These are phyloP conservation scores for Coccomyxa sp. DNA, from an alignment of 139 green algal species.

Conservation along the genomic window DNA sequence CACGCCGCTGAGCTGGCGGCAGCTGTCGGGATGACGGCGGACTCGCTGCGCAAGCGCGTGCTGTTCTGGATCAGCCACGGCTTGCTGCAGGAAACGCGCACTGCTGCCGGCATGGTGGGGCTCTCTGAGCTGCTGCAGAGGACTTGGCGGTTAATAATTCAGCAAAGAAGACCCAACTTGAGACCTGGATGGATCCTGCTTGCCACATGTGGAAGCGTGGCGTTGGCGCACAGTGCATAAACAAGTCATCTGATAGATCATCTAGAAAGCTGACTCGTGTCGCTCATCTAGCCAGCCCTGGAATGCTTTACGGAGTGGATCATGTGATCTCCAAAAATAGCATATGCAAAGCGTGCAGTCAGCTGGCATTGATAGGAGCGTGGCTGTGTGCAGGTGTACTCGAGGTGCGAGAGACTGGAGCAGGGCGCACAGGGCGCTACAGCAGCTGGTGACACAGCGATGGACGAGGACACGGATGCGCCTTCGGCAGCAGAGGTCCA, in stretches of 20 bases:
- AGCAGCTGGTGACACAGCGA: background rate
- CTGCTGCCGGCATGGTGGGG: background rate
- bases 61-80: conserved; percentile 90
- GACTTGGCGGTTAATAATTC: too few species aligned
- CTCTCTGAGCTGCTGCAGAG: too few species aligned
- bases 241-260: too few species aligned
- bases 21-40: conserved; percentile 42
- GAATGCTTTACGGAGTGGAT: background rate
- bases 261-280: too few species aligned
- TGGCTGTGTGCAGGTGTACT: conserved; percentile 17
- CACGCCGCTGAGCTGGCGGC: conserved; percentile 42
- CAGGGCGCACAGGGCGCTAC: background rate
- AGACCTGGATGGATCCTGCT: too few species aligned
- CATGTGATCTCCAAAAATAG: too few species aligned
- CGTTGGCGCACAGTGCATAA: too few species aligned
- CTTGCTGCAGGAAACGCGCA: background rate
- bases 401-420: conserved; percentile 7
- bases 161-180: too few species aligned
- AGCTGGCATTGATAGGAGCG: too few species aligned
- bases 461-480: background rate
- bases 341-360: too few species aligned
- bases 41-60: conserved; percentile 52
- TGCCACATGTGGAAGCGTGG: too few species aligned
- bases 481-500: background rate
- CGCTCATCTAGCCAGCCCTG: too few species aligned